Evolutionary conservation across 2,329 filamentous ascomycete genomes (phyloP).

Genomic region (Tolypocladium paradoxum): DNA sequence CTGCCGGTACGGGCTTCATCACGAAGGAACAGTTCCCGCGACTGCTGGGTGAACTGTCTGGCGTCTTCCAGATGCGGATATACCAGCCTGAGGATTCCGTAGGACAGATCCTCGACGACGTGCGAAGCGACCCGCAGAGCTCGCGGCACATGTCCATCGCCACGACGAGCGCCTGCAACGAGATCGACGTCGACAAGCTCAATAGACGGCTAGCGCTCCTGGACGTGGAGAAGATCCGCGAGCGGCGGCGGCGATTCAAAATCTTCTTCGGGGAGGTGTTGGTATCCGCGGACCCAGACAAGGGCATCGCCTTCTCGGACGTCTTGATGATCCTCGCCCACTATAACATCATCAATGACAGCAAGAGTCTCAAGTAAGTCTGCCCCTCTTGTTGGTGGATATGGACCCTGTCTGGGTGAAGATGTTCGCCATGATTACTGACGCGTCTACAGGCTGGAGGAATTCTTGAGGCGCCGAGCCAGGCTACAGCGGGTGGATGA

Average conservation of each 20-base stretch:
- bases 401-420: background rate
- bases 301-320: constrained; percentile 82
- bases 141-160: constrained; percentile 44
- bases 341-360: constrained; percentile 98
- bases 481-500: constrained; percentile 90
- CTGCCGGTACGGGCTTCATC: constrained; percentile 83
- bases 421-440: background rate
- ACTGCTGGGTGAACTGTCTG: constrained; percentile 82
- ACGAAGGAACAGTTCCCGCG: constrained; percentile 81
- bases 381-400: background rate
- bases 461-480: constrained; percentile 83
- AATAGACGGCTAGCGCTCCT: constrained; percentile 63
- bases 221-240: constrained; percentile 63
- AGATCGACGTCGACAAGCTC: constrained; percentile 64
- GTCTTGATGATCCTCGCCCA: constrained; percentile 94
- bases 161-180: constrained; percentile 38
- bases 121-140: constrained; percentile 47
- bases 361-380: constrained; percentile 73
- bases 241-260: constrained; percentile 70
- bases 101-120: constrained; percentile 74
- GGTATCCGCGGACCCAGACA: constrained; percentile 80
- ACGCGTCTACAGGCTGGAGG: constrained; percentile 56
- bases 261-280: constrained; percentile 96
- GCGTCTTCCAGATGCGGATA: constrained; percentile 94
- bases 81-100: constrained; percentile 89